A percentile compares a stretch with the other conserved stretches of the same genome.
These are phyloP conservation scores for Cutaneotrichosporon mucoides DNA, from an alignment of 1,284 basidiomycete species.

Conservation along the genomic window DNA sequence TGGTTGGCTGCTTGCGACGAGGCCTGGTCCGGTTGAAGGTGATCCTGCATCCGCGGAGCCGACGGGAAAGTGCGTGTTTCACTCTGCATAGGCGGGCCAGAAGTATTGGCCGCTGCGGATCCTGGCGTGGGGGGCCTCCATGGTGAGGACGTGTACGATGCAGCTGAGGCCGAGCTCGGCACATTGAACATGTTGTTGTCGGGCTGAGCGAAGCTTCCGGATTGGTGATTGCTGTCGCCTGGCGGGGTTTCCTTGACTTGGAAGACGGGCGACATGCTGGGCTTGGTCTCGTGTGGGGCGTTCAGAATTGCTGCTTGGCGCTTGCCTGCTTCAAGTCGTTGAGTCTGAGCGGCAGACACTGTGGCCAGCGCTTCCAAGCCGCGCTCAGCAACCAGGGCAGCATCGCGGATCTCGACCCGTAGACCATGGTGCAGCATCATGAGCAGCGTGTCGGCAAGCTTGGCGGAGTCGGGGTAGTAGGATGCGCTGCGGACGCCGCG, in stretches of 20 bases:
- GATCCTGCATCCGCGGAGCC: too few relatives aligned
- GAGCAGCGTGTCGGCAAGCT: conserved; percentile 8
- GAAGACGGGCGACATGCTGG: too few relatives aligned
- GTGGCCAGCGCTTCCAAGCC: conserved; percentile 1
- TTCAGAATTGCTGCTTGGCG: background rate
- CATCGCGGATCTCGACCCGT: background rate
- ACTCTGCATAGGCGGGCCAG: too few relatives aligned
- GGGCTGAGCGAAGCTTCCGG: background rate
- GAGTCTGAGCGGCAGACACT: background rate
- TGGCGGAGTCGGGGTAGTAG: conserved; percentile 4
- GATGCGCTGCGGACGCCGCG: conserved; percentile 3
- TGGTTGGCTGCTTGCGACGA: too few relatives aligned
- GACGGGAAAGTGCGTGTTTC: too few relatives aligned
- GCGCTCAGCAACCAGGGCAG: conserved; percentile 9
- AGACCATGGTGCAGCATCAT: conserved; percentile 3
- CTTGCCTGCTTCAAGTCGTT: background rate
- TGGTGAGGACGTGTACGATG: background rate
- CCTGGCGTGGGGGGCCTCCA: background rate
- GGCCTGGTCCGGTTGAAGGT: too few relatives aligned
- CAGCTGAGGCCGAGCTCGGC: background rate
- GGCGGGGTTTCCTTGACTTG: too few relatives aligned
- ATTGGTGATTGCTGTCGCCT: too few relatives aligned
- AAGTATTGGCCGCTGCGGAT: too few relatives aligned
- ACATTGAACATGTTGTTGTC: background rate
- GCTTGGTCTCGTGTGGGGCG: background rate